Conservation (phyloP, 2,329 filamentous ascomycete species). For the Aureobasidium namibiae region DNA sequence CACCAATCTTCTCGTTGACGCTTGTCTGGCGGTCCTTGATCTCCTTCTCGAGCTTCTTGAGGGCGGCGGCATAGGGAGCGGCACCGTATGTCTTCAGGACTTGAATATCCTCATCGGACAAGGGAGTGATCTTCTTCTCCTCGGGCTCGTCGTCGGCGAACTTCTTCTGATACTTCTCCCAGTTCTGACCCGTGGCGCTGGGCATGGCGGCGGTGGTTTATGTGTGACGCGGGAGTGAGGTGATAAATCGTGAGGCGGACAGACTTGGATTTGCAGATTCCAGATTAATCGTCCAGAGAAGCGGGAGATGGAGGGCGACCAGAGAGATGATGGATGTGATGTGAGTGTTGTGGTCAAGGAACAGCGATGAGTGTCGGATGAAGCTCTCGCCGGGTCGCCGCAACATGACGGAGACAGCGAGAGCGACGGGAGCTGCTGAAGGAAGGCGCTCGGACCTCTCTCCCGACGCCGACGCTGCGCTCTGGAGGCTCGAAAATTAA, state of each 20-base stretch:
- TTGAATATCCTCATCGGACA: conserved; percentile 97
- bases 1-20: conserved; percentile 96
- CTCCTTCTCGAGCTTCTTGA: conserved; percentile 98
- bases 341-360: background rate
- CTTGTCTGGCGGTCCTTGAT: conserved; percentile 99
- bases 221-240: conserved; percentile 9
- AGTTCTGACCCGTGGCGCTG: conserved; percentile 85
- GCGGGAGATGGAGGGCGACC: background rate
- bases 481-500: conserved; percentile 5
- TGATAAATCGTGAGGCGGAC: background rate
- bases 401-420: conserved; percentile 8
- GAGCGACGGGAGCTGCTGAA: no score
- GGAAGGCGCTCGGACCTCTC: background rate
- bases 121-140: conserved; percentile 98
- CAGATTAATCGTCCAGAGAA: background rate
- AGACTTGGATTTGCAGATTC: background rate
- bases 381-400: background rate
- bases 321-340: background rate
- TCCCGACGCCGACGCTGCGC: conserved; percentile 5
- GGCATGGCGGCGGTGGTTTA: conserved; percentile 54
- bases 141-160: conserved; percentile 94
- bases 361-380: background rate
- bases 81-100: conserved; percentile 96
- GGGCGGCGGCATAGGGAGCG: conserved; percentile 82
- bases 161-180: conserved; percentile 98